phyloP scores from a whole-genome alignment of 768 basidiomycete genomes.

The Pleurotus cornucopiae region DNA sequence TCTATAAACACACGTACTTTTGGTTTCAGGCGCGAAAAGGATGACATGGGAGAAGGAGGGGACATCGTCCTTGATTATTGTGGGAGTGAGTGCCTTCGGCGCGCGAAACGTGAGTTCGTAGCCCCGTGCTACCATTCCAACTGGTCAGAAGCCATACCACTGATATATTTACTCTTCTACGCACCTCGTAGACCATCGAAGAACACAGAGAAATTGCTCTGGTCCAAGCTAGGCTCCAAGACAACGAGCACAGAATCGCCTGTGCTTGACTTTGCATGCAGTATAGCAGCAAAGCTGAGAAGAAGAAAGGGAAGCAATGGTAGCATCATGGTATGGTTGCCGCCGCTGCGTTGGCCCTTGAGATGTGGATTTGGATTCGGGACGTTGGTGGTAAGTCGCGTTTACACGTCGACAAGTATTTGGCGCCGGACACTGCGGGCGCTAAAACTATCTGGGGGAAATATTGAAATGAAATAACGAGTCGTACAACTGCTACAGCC shows the following conservation, averaged over 20 bases:
- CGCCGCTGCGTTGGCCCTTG: neutral
- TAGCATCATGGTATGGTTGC: neutral
- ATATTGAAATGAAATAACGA: too few species aligned
- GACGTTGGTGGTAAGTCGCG: neutral
- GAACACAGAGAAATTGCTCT: conserved; percentile 78
- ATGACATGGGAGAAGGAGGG: conserved; percentile 83
- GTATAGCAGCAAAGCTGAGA: conserved; percentile 15
- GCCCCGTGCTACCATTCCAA: conserved; percentile 55
- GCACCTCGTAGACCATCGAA: conserved; percentile 74
- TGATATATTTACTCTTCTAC: conserved; percentile 7
- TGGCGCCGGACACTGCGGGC: neutral
- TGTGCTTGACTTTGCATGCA: conserved; percentile 70
- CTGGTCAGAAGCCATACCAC: conserved; percentile 2
- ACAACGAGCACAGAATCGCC: conserved; percentile 83
- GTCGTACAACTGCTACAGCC: too few species aligned
- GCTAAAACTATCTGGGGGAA: neutral
- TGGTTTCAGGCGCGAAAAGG: conserved; percentile 79
- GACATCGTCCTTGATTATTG: conserved; percentile 65
- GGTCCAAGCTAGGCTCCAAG: conserved; percentile 61
- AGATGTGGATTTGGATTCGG: neutral
- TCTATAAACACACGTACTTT: conserved; percentile 49
- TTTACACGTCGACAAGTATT: too few species aligned
- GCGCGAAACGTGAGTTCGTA: conserved; percentile 84
- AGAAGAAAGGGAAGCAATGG: conserved; percentile 6
- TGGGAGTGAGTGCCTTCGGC: conserved; percentile 69